Evolutionary conservation across 2,329 filamentous ascomycete species (phyloP).

Genomic region (Aspergillus awamori): DNA sequence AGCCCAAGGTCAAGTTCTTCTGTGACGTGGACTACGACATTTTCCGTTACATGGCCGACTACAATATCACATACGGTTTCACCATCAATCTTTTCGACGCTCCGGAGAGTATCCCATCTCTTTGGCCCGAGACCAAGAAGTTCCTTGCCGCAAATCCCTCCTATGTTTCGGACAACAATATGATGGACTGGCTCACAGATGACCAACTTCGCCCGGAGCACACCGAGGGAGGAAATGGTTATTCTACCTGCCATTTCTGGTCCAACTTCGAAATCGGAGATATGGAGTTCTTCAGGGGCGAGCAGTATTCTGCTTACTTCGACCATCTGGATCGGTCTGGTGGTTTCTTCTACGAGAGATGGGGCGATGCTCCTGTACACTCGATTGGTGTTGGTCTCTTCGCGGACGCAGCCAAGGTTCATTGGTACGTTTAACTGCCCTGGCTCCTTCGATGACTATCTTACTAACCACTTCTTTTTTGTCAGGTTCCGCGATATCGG

Average conservation of each 20-base stretch:
- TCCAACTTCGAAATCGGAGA: constrained; percentile 97
- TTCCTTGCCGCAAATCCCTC: constrained; percentile 85
- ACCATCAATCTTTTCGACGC: constrained; percentile 97
- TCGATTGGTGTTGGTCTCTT: constrained; percentile 91
- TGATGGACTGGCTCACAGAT: constrained; percentile 85
- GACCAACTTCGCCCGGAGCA: constrained; percentile 74
- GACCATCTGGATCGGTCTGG: constrained; percentile 90
- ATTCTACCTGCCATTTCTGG: constrained; percentile 99
- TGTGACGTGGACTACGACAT: constrained; percentile 98
- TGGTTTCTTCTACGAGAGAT: constrained; percentile 98
- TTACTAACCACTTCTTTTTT: not conserved
- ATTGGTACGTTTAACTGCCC: constrained; percentile 68
- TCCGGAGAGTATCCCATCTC: constrained; percentile 77
- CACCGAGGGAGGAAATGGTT: constrained; percentile 80
- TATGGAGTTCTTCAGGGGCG: constrained; percentile 87
- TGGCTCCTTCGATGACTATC: not conserved
- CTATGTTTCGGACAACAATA: constrained; percentile 80
- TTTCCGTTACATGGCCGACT: constrained; percentile 95
- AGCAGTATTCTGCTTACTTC: constrained; percentile 93
- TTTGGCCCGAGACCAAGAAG: constrained; percentile 95
- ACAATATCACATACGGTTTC: constrained; percentile 99
- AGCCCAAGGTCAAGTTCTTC: constrained; percentile 98
- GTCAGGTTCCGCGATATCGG: constrained; percentile 97
- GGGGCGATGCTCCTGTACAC: constrained; percentile 97
- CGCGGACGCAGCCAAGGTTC: constrained; percentile 85